Evolutionary conservation across 192 early-diverging fungal genomes (phyloP), one percentile per base, ranked within the genome.

Genomic region (Obelidium mucronatum): DNA sequence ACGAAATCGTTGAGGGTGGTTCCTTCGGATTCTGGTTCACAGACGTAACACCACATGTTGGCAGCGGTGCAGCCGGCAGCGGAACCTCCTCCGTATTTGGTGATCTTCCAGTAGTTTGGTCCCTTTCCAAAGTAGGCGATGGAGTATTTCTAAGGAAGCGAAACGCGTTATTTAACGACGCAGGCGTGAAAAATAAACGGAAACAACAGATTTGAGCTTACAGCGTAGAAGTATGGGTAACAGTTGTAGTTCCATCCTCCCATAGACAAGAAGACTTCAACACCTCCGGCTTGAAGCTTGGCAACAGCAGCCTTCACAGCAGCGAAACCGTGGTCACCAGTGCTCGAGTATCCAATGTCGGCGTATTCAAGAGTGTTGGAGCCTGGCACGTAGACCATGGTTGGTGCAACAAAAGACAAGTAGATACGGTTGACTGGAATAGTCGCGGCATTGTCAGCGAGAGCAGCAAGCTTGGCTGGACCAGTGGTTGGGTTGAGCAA

Each of bases 31-130:
- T 58, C 22, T 19, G 48, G 19, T 52, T 64, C 40, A 15, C 24
- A 51, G 15, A 42, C 40, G 61, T 74, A 74, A 51, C 73, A 74
- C 40, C 52, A 74, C 73, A 64, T 40, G 61, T 74, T 74, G 26
- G 60, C 22, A 17, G 62, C 73, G 26, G 31, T 74, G 42, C 73
- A 74, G 37, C 61, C 61, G 24, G 42, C n/a, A 24, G 2, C 73
- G 8, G 13, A 22, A 1, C 55, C 55, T 4, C 59, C 73, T 13
- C 62, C 62, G 37, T 64, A 64, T 26, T 35, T 5, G 6, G 17
- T 19, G 15, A 74, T 64, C 44, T 74, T 74, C 60, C 59, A 74
- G 60, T 51, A 64, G 58, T 74, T 74, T 61, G 73, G 73, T 1
- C 73, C 73, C 13, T 13, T 64, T 19, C 73, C 60, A 28, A 64